phyloP scores from a whole-genome alignment of 164 flowering plant species.

The Vitis rupestris region DNA sequence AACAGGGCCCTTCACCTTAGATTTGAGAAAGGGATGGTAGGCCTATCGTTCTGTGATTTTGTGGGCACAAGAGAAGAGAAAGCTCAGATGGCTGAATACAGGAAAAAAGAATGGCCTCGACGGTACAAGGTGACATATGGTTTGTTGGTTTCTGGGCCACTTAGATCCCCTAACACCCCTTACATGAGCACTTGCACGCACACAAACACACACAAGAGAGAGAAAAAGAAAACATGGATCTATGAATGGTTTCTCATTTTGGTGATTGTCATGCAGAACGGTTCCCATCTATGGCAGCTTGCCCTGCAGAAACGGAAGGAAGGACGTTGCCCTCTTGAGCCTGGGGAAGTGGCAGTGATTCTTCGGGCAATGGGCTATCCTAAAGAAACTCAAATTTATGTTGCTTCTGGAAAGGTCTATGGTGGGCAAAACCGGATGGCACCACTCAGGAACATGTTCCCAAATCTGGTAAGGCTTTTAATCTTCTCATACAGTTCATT shows the following conservation, averaged over 20 bases:
- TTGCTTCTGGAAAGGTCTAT: constrained; percentile 97
- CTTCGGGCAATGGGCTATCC: constrained; percentile 98
- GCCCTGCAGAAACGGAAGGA: constrained; percentile 97
- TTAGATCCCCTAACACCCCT: too few relatives aligned
- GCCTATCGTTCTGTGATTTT: constrained; percentile 97
- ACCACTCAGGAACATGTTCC: constrained; percentile 96
- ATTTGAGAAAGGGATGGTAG: constrained; percentile 99
- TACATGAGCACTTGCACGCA: too few relatives aligned
- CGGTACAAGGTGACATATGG: constrained; percentile 69
- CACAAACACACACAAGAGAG: too few relatives aligned
- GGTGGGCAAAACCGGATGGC: constrained; percentile 99
- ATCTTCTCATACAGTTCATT: background rate
- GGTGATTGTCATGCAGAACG: constrained; percentile 64
- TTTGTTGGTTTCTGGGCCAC: too few relatives aligned
- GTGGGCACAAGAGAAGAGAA: constrained; percentile 97
- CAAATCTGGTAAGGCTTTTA: constrained; percentile 67
- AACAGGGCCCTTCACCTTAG: constrained; percentile 98
- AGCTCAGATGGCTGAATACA: constrained; percentile 84
- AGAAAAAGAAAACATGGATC: background rate
- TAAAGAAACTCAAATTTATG: constrained; percentile 97
- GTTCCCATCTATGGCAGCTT: constrained; percentile 93
- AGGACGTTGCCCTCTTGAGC: constrained; percentile 98
- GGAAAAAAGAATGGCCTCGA: constrained; percentile 98
- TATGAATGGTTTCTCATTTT: constrained; percentile 10
- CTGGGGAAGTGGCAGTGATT: constrained; percentile 97